phyloP scores from a whole-genome alignment of 1,284 basidiomycete genomes.

The Melanopsichium pennsylvanicum region DNA sequence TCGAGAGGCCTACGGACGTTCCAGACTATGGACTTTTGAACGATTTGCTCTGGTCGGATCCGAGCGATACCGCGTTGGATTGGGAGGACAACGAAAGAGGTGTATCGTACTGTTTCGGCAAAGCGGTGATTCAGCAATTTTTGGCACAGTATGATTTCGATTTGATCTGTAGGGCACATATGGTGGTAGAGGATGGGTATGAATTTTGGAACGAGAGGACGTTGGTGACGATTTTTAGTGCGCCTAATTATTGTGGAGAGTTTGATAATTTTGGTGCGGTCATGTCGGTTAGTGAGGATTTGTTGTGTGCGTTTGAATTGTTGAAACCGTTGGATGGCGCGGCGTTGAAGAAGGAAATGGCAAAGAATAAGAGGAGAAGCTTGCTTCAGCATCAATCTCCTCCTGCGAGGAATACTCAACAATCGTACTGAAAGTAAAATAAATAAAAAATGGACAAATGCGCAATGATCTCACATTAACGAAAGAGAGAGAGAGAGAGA shows the following conservation, averaged over 20 bases:
- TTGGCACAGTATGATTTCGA: constrained; percentile 88
- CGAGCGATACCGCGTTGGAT: constrained; percentile 93
- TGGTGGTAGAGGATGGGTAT: constrained; percentile 97
- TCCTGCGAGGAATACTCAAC: constrained; percentile 19
- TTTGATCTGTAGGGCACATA: constrained; percentile 97
- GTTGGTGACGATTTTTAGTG: constrained; percentile 96
- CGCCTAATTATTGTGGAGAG: constrained; percentile 91
- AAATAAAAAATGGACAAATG: not conserved
- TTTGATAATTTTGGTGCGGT: constrained; percentile 91
- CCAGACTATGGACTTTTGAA: constrained; percentile 99
- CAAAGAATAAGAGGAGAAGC: constrained; percentile 95
- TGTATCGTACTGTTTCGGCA: constrained; percentile 99
- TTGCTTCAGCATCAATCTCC: constrained; percentile 34
- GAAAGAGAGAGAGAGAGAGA: too few relatives aligned
- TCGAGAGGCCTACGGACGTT: constrained; percentile 97
- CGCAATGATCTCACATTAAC: not conserved
- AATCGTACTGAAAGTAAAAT: constrained; percentile 21
- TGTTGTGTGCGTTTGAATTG: constrained; percentile 96
- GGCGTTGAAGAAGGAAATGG: constrained; percentile 97
- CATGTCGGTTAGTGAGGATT: constrained; percentile 90
- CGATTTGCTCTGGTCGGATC: constrained; percentile 97
- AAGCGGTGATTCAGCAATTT: constrained; percentile 96
- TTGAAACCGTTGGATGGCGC: constrained; percentile 92
- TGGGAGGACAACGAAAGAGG: constrained; percentile 99
- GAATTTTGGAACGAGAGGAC: constrained; percentile 99